phyloP scores from a whole-genome alignment of 352 stramenopile species.

The Phytophthora sojae region DNA sequence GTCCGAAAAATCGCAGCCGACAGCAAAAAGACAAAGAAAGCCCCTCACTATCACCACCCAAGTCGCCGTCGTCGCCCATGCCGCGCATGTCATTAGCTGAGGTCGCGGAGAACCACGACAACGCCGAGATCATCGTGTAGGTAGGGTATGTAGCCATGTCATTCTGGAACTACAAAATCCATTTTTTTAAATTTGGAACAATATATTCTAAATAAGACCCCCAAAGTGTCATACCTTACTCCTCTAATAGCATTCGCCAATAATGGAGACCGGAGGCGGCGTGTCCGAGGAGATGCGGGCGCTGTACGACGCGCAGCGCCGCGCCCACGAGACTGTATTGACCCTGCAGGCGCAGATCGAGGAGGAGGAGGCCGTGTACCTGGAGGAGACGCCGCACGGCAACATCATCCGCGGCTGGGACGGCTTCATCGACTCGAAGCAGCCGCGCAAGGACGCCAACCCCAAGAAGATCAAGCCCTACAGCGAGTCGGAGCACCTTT shows the following conservation, averaged over 20 bases:
- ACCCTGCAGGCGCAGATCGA: constrained; percentile 81
- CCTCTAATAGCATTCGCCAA: too few relatives aligned
- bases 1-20: constrained; percentile 14
- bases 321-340: constrained; percentile 75
- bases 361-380: constrained; percentile 78
- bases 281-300: constrained; percentile 76
- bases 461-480: constrained; percentile 87
- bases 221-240: too few relatives aligned
- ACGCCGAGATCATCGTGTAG: constrained; percentile 38
- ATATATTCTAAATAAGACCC: too few relatives aligned
- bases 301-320: constrained; percentile 76
- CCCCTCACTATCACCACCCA: constrained; percentile 19
- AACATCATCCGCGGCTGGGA: constrained; percentile 92
- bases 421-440: constrained; percentile 86
- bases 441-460: constrained; percentile 77
- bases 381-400: constrained; percentile 85
- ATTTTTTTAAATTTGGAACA: constrained; percentile 1
- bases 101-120: constrained; percentile 61
- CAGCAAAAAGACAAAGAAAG: constrained; percentile 20
- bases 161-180: constrained; percentile 12
- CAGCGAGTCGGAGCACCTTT: constrained; percentile 79
- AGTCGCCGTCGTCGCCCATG: constrained; percentile 26
- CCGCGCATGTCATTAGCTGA: constrained; percentile 59
- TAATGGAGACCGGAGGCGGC: constrained; percentile 18
- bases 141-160: constrained; percentile 23